phyloP scores from a whole-genome alignment of 2,329 filamentous ascomycete species.

The Fusarium nygamai region DNA sequence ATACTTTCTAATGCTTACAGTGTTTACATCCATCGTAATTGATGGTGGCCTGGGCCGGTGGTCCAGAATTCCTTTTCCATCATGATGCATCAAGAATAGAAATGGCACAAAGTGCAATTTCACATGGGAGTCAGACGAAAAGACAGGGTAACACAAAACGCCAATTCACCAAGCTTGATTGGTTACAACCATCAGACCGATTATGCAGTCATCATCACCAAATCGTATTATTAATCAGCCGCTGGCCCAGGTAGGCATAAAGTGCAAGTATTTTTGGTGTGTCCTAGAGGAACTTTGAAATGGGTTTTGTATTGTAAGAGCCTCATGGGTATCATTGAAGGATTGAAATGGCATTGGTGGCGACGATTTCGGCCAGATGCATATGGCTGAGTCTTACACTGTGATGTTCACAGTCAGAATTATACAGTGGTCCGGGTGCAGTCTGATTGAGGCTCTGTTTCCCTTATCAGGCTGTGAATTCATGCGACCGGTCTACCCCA shows the following conservation, averaged over 20 bases:
- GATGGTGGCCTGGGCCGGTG: neutral
- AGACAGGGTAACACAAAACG: neutral
- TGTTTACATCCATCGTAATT: neutral
- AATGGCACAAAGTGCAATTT: neutral
- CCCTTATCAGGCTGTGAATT: neutral
- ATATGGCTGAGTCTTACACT: neutral
- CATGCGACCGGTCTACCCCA: neutral
- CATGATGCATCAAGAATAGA: neutral
- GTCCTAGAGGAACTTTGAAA: neutral
- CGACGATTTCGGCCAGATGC: neutral
- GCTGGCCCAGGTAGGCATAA: neutral
- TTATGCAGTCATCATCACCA: neutral
- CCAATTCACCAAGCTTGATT: neutral
- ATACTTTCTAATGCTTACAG: neutral
- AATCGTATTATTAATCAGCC: neutral
- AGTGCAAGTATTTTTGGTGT: neutral
- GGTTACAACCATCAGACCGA: fast-evolving
- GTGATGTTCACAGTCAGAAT: neutral
- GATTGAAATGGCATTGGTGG: neutral
- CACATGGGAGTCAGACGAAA: neutral
- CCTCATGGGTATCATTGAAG: neutral
- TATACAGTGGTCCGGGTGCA: neutral
- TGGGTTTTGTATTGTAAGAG: neutral
- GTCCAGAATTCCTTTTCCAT: neutral
- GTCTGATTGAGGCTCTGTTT: neutral